Base-by-base conservation (phyloP, 228 moss, liverwort and hornwort species). In the Sphagnum magellanicum region DNA sequence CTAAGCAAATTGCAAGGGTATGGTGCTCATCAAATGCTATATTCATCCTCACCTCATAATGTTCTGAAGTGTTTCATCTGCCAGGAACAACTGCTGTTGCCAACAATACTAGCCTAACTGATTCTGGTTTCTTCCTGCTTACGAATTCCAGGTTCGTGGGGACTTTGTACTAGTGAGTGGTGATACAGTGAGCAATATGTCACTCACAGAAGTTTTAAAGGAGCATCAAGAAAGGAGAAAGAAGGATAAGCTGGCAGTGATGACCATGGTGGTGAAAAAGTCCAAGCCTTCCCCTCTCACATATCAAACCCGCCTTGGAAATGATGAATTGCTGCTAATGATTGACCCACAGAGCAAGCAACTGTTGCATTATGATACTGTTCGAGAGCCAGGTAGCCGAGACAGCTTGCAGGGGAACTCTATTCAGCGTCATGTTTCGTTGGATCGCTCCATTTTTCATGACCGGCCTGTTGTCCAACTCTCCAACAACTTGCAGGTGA, bases 171-270 rank as follows among this genome's bases (percentile, higher is more conserved):
- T 98, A 67, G 82, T 98, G 48, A 98, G 89, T 79, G 98, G 98
- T 62, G 98, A 98, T 67, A 98, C 92, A 52, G 87, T 98, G 61
- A 92, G 94, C 76, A 98, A 98, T 71, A 98, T 98, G 98, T 85
- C 94, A 49, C 74, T 98, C 64, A 90, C 85, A 70, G 90, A 93
- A 76, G 90, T 94, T 49, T 74, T 98, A 59, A 89, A 87, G 77
- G 94, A 98, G 69, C 98, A 98, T 75, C 94, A 94, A 72, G 98
- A 94, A 64, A 89, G 98, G 72, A 89, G 86, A 75, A 92, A 80
- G 77, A 93, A 84, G 74, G 98, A 98, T 74, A 98, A 98, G 63
- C 60, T 92, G 79, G 90, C 92, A 52, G 92, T 98, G 49, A 98
- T 98, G 98, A 98, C 98, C 15, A 94, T 98, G 92, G 90, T 98